These are phyloP conservation scores for Eucalyptus viminalis DNA, from an alignment of 345 rosid species.

Conservation along the genomic window DNA sequence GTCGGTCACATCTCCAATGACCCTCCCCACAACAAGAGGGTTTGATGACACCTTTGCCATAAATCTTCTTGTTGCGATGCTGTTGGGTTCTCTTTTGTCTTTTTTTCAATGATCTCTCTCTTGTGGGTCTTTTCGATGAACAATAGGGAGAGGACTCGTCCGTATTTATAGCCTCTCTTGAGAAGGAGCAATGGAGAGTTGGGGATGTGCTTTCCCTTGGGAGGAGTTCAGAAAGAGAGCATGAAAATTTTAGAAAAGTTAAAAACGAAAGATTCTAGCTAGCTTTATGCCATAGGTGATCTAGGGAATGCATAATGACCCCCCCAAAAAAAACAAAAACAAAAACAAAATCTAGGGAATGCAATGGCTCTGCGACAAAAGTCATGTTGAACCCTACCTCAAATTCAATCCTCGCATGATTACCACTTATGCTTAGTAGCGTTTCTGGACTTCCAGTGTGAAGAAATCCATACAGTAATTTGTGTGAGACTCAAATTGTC, in stretches of 20 bases:
- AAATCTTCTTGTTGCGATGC: neutral
- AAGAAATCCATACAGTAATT: neutral
- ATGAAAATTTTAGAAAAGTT: neutral
- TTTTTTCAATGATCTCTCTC: neutral
- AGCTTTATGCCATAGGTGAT: neutral
- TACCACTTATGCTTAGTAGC: neutral
- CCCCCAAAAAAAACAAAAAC: too few species aligned
- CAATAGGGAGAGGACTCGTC: neutral
- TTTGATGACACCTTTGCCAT: conserved; percentile 42
- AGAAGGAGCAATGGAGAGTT: neutral
- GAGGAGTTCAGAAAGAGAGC: neutral
- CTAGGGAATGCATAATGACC: neutral
- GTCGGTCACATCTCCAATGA: conserved; percentile 79
- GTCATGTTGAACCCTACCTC: neutral
- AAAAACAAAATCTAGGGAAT: neutral
- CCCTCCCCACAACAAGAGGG: conserved; percentile 50
- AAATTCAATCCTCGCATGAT: neutral
- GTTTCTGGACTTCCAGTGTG: neutral
- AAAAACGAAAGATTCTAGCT: neutral
- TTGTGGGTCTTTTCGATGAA: neutral
- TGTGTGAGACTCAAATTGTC: neutral
- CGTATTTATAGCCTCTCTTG: neutral
- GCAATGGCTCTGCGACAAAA: neutral
- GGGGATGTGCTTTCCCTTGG: neutral
- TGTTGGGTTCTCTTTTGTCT: neutral